A percentile compares a stretch with the other conserved stretches of the same genome.
Conservation (phyloP, 225 moss, liverwort and hornwort species). For the Polytrichum commune region DNA sequence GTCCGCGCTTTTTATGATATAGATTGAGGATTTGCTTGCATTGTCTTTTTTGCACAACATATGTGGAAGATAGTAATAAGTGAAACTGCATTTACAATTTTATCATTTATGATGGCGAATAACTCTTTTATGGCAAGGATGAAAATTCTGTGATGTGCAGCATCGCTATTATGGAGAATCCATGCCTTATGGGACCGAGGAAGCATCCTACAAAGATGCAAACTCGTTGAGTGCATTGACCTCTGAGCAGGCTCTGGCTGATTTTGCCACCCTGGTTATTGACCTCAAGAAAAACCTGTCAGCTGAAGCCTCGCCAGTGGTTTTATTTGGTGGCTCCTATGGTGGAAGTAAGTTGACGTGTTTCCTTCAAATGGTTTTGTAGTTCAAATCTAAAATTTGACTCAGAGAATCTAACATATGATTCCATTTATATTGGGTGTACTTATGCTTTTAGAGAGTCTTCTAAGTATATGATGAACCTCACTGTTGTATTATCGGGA, state of each 20-base stretch:
- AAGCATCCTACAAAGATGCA: slow-evolving; percentile 78
- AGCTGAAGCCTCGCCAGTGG: slow-evolving; percentile 85
- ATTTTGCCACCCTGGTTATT: slow-evolving; percentile 78
- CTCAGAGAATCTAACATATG: too few species aligned
- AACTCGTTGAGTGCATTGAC: slow-evolving; percentile 72
- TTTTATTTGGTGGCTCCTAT: slow-evolving; percentile 94
- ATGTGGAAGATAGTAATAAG: too few species aligned
- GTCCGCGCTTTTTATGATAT: too few species aligned
- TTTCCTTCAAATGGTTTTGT: background rate
- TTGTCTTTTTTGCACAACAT: too few species aligned
- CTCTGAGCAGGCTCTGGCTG: slow-evolving; percentile 92
- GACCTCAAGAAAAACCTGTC: slow-evolving; percentile 85
- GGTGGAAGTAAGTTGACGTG: slow-evolving; percentile 64
- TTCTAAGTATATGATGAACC: background rate
- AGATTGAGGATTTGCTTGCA: too few species aligned
- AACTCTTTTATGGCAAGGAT: too few species aligned
- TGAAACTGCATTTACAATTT: too few species aligned
- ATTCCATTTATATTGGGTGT: background rate
- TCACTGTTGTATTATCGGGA: background rate
- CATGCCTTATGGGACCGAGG: slow-evolving; percentile 76
- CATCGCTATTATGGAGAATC: slow-evolving; percentile 96
- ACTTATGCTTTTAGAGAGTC: background rate
- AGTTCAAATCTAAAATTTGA: too few species aligned
- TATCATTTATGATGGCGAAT: too few species aligned
- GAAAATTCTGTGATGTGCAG: slow-evolving; percentile 23